Conservation (phyloP, 495 filamentous ascomycete genomes). For the Mycothermus thermophilus region DNA sequence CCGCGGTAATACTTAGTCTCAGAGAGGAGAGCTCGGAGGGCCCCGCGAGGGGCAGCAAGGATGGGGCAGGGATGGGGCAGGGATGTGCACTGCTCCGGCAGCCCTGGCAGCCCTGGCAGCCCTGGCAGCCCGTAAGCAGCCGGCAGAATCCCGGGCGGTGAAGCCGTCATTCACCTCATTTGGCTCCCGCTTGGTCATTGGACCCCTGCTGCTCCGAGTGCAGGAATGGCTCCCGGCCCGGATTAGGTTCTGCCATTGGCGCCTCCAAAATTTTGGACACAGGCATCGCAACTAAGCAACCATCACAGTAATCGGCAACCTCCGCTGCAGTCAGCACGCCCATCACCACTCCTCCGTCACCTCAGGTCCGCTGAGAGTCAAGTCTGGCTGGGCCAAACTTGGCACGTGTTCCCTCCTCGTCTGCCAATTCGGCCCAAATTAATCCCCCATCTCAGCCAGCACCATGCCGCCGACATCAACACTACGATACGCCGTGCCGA, state of each 20-base stretch:
- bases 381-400: too few species aligned
- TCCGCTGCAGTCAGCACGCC: slow-evolving; percentile 1
- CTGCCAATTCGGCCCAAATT: too few species aligned
- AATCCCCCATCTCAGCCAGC: neutral
- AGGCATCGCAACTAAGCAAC: too few species aligned
- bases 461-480: slow-evolving; percentile 23
- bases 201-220: neutral
- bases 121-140: neutral
- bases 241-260: too few species aligned
- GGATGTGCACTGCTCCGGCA: slow-evolving; percentile 8
- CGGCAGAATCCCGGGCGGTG: slow-evolving; percentile 19
- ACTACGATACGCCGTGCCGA: slow-evolving; percentile 18
- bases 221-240: too few species aligned
- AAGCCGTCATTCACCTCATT: slow-evolving; percentile 3
- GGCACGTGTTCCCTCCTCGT: too few species aligned
- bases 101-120: neutral
- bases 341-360: too few species aligned
- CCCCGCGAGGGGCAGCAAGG: slow-evolving; percentile 11
- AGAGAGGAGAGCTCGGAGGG: too few species aligned
- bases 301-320: slow-evolving; percentile 5
- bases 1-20: too few species aligned
- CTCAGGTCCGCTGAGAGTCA: too few species aligned
- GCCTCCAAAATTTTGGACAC: slow-evolving; percentile 21
- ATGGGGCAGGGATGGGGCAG: slow-evolving; percentile 14
- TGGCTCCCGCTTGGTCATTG: slow-evolving; percentile 2